Conservation (phyloP, 352 stramenopile genomes). For the Globisporangium camurandrum region DNA sequence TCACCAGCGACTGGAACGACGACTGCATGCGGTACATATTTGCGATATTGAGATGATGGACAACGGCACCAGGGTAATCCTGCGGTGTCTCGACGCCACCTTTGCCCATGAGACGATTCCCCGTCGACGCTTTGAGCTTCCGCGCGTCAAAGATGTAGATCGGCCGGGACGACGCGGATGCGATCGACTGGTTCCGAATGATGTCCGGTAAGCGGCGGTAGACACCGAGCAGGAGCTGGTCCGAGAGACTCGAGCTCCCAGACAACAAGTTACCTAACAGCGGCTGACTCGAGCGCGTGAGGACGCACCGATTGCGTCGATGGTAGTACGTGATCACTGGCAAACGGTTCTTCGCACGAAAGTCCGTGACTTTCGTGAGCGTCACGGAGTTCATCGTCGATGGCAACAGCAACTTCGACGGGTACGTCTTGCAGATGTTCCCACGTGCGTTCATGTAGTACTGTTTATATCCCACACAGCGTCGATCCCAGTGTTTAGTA, state of each 20-base stretch:
- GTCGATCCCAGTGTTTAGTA: too few relatives aligned
- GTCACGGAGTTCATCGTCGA: constrained; percentile 56
- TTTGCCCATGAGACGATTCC: constrained; percentile 88
- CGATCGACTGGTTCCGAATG: constrained; percentile 62
- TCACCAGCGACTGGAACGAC: constrained; percentile 60
- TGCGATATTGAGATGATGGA: constrained; percentile 86
- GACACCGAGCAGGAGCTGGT: constrained; percentile 65
- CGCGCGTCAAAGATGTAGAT: constrained; percentile 90
- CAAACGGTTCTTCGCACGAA: constrained; percentile 80
- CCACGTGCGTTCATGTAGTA: constrained; percentile 76
- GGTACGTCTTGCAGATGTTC: constrained; percentile 82
- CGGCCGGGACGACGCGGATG: constrained; percentile 50
- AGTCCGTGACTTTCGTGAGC: constrained; percentile 66
- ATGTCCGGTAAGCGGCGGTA: constrained; percentile 79
- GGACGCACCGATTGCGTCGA: constrained; percentile 60
- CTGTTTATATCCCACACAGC: too few relatives aligned
- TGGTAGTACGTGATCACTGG: constrained; percentile 86
- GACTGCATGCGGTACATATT: constrained; percentile 93
- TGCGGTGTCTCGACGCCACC: constrained; percentile 84
- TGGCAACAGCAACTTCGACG: constrained; percentile 70
- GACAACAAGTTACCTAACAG: constrained; percentile 68
- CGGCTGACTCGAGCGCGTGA: constrained; percentile 80
- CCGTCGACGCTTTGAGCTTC: constrained; percentile 84
- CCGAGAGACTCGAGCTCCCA: constrained; percentile 59
- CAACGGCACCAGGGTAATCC: constrained; percentile 67